Percentiles rank a stretch among this genome's conserved stretches.
Evolutionary conservation across 441 rosid genomes (phyloP).

Genomic region (Populus hybrid): DNA sequence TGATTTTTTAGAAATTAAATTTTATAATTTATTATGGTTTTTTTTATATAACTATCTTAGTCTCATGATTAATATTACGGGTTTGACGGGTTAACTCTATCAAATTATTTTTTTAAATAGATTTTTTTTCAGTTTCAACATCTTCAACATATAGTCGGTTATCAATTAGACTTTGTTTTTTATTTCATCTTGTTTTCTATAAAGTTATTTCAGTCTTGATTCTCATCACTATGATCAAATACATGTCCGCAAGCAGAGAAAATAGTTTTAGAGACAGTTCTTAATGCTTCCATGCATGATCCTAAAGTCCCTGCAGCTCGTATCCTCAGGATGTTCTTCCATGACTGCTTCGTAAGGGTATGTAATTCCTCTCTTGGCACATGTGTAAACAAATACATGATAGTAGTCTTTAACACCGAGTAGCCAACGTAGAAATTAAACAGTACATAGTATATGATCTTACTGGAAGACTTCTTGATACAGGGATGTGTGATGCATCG

Average conservation of each 20-base stretch:
- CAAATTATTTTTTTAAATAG: too few species aligned
- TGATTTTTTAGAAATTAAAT: too few species aligned
- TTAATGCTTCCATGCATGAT: slow-evolving; percentile 56
- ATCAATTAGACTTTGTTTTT: too few species aligned
- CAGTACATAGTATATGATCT: not conserved
- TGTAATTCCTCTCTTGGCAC: slow-evolving; percentile 2
- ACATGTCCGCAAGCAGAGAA: slow-evolving; percentile 65
- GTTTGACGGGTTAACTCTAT: too few species aligned
- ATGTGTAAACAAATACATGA: not conserved
- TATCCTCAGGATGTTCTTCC: slow-evolving; percentile 82
- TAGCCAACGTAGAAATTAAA: not conserved
- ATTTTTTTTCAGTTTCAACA: too few species aligned
- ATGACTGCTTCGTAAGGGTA: slow-evolving; percentile 85
- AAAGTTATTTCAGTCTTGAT: not conserved
- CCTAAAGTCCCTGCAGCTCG: slow-evolving; percentile 76
- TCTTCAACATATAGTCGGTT: too few species aligned
- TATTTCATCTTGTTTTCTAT: too few species aligned
- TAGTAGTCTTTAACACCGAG: not conserved
- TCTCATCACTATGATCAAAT: slow-evolving; percentile 53
- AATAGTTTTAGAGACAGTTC: slow-evolving; percentile 51
- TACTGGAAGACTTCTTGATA: not conserved
- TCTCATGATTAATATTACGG: too few species aligned
- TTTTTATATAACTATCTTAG: too few species aligned
- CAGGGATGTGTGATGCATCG: slow-evolving; percentile 92
- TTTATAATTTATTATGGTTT: too few species aligned